Base-by-base conservation (phyloP, 441 rosid genomes). In the Eutrema salsugineum region DNA sequence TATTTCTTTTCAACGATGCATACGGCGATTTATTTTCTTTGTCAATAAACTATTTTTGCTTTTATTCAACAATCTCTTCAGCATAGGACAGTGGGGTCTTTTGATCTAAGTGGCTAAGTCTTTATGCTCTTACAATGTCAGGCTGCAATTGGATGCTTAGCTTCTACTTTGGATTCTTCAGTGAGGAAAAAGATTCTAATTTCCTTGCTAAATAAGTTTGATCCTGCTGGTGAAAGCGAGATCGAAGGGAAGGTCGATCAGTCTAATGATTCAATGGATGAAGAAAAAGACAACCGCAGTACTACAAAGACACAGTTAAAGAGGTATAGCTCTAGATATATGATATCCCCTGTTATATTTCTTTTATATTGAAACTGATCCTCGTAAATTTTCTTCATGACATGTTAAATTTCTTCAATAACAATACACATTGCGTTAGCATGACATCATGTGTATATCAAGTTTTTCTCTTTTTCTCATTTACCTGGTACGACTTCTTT, bases 91-190 rank as follows among this genome's bases (percentile, higher is more conserved):
- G 6, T 36, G 14, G 17, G 50, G 11, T 43, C 4, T 28, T 67
- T 59, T 72, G 24, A 11, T n/a, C 11, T 57, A 14, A 63, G 50
- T 14, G 20, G 15, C 40, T 58, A 66, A 50, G 6, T 19, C 57
- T 17, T 61, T 57, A 9, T 57, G 71, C 30, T 72, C 54, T 62
- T 54, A 20, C 72, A 64, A 74, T 78, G 64, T 65, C 88, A 92
- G 98, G 95, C 86, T 82, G 91, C 97, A 63, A 78, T 89, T 67
- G 86, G 87, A 74, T 87, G 90, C 86, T 77, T 93, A 81, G 97
- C 98, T 83, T 89, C 93, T 58, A 81, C 94, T 20, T 68, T 85
- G 11, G 91, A 89, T 80, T 86, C 94, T 66, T 88, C 95, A 33
- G 39, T 82, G 68, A 84, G 84, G 68, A 85, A 86, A 83, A 83